Evolutionary conservation across 2,329 filamentous ascomycete species (phyloP).

Genomic region (Balansia obtecta): DNA sequence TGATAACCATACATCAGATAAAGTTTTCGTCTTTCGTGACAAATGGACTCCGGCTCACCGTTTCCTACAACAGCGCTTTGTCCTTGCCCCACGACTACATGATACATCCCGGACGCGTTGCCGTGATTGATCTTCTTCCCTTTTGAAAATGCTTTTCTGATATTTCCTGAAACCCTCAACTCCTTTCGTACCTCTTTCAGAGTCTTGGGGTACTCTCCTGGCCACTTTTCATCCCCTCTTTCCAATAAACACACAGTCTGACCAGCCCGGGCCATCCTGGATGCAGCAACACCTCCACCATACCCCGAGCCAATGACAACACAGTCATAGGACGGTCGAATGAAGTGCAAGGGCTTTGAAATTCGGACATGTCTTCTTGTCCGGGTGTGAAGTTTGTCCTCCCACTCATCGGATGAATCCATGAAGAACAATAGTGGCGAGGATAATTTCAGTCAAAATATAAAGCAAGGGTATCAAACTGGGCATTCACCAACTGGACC

Average conservation of each 20-base stretch:
- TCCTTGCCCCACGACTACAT: constrained; percentile 49
- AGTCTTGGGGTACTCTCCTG: constrained; percentile 48
- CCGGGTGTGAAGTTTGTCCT: background rate
- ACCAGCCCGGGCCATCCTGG: constrained; percentile 44
- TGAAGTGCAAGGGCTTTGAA: constrained; percentile 42
- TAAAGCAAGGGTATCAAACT: background rate
- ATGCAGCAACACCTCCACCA: constrained; percentile 53
- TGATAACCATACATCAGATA: background rate
- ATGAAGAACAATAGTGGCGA: background rate
- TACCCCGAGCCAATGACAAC: constrained; percentile 60
- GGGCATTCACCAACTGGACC: too few relatives aligned
- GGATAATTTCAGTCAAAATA: background rate
- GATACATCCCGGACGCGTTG: constrained; percentile 49
- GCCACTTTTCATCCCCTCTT: constrained; percentile 52
- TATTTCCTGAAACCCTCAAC: constrained; percentile 42
- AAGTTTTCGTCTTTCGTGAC: background rate
- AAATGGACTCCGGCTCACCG: constrained; percentile 23
- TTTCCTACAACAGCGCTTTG: constrained; percentile 51
- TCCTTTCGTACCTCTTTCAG: constrained; percentile 34
- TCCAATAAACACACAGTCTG: constrained; percentile 54
- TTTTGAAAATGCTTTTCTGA: constrained; percentile 23
- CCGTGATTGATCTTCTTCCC: constrained; percentile 29
- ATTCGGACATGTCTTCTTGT: constrained; percentile 29
- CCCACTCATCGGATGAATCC: background rate
- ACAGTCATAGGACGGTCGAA: constrained; percentile 47